Evolutionary conservation across 1,139 yeast species (phyloP), one percentile per base, ranked within the genome.

Genomic region (Pichia kudriavzevii): DNA sequence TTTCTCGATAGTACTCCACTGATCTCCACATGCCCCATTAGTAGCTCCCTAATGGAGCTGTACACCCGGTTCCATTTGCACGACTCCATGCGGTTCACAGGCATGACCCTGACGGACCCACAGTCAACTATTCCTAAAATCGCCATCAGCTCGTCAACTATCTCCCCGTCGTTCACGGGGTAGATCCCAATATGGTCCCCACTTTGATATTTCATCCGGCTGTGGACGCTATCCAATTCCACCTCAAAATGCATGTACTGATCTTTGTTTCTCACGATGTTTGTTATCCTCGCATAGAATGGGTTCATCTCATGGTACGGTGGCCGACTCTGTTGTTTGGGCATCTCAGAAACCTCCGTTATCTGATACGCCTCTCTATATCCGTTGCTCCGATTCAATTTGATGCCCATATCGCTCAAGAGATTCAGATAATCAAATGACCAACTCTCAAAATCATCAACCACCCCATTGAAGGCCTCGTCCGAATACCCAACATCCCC

Each of bases 101-200:
- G 43, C 1, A 31, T 8, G 3, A 41, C 16, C 10, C 34, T 33
- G 11, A 38, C 21, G 4, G 27, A 18, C 5, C n/a, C 17, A 7
- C 20, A 9, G 8, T 13, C 30, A 2, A 10, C 14, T 3, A 34
- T 2, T 9, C 17, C 26, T 48, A 88, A 75, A 4, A 81, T 75
- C 33, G 64, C 50, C 42, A 81, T 60, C 50, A 91, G 81, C 26
- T 66, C 61, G 11, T 66, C 67, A 28, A 87, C 79, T 50, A 83
- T 78, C 49, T 73, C 81, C 49, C 72, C 64, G 4, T 87, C 64
- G 60, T 93, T 93, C 26, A 85, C 80, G 22, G 97, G 88, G 85
- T 95, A 82, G 34, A 93, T 65, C 11, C 95, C 98, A 45, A 91
- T 64, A 61, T 93, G 98, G 57, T 91, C 98, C 55, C 99, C 98